phyloP scores from a whole-genome alignment of 169 alveolate species.

The Eimeria praecox region DNA sequence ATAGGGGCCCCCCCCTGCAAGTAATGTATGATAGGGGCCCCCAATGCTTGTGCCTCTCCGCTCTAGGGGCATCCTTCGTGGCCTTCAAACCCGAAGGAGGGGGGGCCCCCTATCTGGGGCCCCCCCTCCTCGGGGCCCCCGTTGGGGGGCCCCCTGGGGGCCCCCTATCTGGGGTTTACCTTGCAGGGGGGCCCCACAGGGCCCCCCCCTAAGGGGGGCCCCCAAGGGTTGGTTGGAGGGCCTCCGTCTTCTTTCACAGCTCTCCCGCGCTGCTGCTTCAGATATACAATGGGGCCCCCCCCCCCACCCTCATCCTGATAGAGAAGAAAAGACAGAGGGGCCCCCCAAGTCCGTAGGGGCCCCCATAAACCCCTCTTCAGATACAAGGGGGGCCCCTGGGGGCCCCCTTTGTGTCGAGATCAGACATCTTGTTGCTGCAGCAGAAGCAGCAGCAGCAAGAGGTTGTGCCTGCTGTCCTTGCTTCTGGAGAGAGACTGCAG shows the following conservation, averaged over 20 bases:
- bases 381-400: constrained; percentile 12
- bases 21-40: not conserved
- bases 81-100: not conserved
- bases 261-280: no score
- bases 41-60: not conserved
- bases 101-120: constrained; percentile 20
- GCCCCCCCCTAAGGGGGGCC: constrained; percentile 36
- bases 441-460: constrained; percentile 55
- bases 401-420: constrained; percentile 39
- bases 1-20: constrained; percentile 2
- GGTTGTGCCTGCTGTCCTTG: constrained; percentile 32
- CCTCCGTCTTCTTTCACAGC: not conserved
- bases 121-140: not conserved
- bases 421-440: constrained; percentile 38
- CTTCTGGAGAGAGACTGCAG: constrained; percentile 34
- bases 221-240: not conserved
- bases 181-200: not conserved
- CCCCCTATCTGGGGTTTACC: not conserved
- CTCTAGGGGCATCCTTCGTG: not conserved
- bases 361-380: not conserved
- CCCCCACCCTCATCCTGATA: no score
- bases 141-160: not conserved
- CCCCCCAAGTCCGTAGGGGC: no score
- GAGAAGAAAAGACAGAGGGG: no score
- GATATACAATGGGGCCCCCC: no score